phyloP scores from a whole-genome alignment of 768 basidiomycete species.

The Lentinula aciculospora region DNA sequence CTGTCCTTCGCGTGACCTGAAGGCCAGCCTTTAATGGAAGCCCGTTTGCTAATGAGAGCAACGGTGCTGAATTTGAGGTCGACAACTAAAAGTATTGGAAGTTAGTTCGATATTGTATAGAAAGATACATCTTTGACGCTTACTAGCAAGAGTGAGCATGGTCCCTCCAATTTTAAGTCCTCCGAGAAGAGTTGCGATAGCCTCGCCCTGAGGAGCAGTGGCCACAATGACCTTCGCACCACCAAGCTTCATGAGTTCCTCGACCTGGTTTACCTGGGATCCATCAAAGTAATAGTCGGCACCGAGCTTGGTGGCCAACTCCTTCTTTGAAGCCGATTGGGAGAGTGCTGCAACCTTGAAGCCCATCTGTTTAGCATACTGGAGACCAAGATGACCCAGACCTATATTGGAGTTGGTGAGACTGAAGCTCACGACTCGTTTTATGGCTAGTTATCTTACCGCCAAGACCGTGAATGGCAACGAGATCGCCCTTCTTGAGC shows the following conservation, averaged over 20 bases:
- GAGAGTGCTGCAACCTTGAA: background rate
- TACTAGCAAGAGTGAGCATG: background rate
- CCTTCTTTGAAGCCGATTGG: background rate
- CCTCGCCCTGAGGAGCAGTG: background rate
- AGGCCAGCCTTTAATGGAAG: background rate
- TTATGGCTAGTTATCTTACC: background rate
- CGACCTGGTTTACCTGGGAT: constrained; percentile 1
- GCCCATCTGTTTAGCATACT: constrained; percentile 2
- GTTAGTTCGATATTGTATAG: background rate
- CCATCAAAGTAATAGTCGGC: background rate
- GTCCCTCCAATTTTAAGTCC: background rate
- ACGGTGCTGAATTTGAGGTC: constrained; percentile 2
- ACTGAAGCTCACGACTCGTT: no score
- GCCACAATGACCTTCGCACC: background rate
- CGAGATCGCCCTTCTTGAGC: background rate
- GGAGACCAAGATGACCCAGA: constrained; percentile 1
- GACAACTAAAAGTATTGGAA: background rate
- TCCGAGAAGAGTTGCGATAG: background rate
- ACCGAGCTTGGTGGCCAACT: background rate
- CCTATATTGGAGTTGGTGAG: no score
- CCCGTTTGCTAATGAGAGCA: background rate
- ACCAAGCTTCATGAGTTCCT: constrained; percentile 1
- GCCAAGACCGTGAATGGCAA: background rate
- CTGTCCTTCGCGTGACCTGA: background rate
- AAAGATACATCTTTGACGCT: background rate